Base-by-base conservation (phyloP, 1,139 yeast genomes). In the Citeromyces hawaiiensis region DNA sequence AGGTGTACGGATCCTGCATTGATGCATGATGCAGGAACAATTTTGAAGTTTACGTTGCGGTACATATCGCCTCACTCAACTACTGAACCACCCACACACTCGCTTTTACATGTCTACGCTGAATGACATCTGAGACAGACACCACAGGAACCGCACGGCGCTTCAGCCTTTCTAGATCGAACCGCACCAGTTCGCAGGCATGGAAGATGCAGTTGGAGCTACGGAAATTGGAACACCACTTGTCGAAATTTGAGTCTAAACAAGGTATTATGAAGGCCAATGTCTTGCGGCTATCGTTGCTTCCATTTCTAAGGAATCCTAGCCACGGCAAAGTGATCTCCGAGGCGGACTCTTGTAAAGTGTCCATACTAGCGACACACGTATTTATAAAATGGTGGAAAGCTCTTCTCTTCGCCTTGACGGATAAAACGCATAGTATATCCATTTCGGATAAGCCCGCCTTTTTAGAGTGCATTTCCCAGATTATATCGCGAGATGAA, bases 401-500 rank as follows among this genome's bases (percentile, higher is more conserved):
- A 8, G 66, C 72, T 16, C 56, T 78, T n/a, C 55, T 82, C 16
- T 54, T 56, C 8, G 63, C 69, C 7, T 55, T 74, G 40, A 54
- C 54, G 11, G 55, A 57, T 30, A 45, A 47, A 47, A 43, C 50
- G 49, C 53, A 59, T 9, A 58, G 61, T 5, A 56, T 72, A 2
- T 56, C 72, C 1, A 61, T 64, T 9, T 54, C 68, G 2, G 94
- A 85, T 55, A 61, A 80, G 42, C 70, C 78, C 38, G 87, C 86
- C 10, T 82, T 77, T 52, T 60, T 80, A 42, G 95, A 85, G 53
- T 78, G 85, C 39, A 62, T 85, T 3, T 77, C 87, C 2, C 63
- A 88, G 36, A 65, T 85, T 8, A 53, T 82, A 37, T 61, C 82
- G 3, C 66, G 87, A 17, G 59, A 55, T 10, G 91, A 83, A 54